phyloP scores from a whole-genome alignment of 2,329 filamentous ascomycete species.

The Lecanicillium sp. region DNA sequence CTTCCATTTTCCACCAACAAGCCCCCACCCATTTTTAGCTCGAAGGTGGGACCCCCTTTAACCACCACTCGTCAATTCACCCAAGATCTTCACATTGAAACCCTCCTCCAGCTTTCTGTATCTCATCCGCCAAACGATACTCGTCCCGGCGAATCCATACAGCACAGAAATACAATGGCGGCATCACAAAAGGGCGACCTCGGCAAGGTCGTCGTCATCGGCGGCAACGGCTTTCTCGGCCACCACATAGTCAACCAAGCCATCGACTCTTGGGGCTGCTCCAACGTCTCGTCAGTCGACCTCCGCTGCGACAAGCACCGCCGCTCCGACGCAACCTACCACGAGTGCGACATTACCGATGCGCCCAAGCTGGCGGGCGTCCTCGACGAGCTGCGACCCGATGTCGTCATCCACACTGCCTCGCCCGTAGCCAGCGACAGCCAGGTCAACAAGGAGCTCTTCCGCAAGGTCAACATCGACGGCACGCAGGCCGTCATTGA shows the following conservation, averaged over 20 bases:
- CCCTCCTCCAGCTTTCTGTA: no score
- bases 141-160: no score
- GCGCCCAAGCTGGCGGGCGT: slow-evolving; percentile 49
- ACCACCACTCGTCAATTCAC: no score
- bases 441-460: slow-evolving; percentile 49
- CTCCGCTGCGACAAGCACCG: slow-evolving; percentile 64
- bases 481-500: slow-evolving; percentile 73
- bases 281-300: slow-evolving; percentile 61
- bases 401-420: slow-evolving; percentile 87
- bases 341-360: slow-evolving; percentile 72
- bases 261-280: slow-evolving; percentile 41
- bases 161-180: no score
- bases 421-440: slow-evolving; percentile 52
- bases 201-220: slow-evolving; percentile 68
- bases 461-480: slow-evolving; percentile 79
- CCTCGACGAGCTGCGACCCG: slow-evolving; percentile 60
- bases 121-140: no score
- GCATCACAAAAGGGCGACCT: slow-evolving; percentile 32
- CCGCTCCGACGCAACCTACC: slow-evolving; percentile 51
- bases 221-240: slow-evolving; percentile 78
- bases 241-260: slow-evolving; percentile 73
- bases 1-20: no score
- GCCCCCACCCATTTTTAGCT: no score
- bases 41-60: no score
- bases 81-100: no score